These are phyloP conservation scores for Neurospora crassa DNA, from an alignment of 2,329 filamentous ascomycete species.

Conservation along the genomic window DNA sequence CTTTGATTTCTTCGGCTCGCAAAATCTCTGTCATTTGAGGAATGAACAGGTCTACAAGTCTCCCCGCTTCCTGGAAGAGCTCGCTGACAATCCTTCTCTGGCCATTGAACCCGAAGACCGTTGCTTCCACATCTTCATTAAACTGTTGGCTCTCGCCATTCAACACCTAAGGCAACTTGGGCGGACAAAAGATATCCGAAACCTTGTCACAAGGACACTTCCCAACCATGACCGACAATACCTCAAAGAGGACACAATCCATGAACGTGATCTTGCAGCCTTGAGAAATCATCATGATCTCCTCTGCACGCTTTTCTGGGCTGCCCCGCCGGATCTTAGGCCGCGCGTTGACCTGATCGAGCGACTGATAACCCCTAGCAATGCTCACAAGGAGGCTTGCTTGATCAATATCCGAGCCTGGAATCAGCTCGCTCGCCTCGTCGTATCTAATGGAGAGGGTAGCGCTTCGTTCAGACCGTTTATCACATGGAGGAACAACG, in stretches of 20 bases:
- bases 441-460: constrained; percentile 37
- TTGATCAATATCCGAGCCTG: constrained; percentile 54
- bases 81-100: constrained; percentile 37
- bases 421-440: constrained; percentile 51
- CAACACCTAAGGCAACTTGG: constrained; percentile 37
- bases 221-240: constrained; percentile 59
- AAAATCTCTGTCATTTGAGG: constrained; percentile 50
- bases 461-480: constrained; percentile 38
- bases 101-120: constrained; percentile 44
- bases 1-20: constrained; percentile 59
- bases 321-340: constrained; percentile 43
- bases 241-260: constrained; percentile 50
- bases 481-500: constrained; percentile 44
- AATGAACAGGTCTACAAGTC: constrained; percentile 56
- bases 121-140: constrained; percentile 60
- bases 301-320: constrained; percentile 57
- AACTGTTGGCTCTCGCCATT: constrained; percentile 50
- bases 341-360: constrained; percentile 46
- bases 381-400: constrained; percentile 57
- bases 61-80: constrained; percentile 49
- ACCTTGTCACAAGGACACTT: constrained; percentile 50
- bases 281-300: constrained; percentile 61
- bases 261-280: constrained; percentile 51
- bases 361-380: constrained; percentile 47
- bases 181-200: constrained; percentile 47